These are phyloP conservation scores for Ailanthus altissimus DNA, from an alignment of 345 rosid species.

Conservation along the genomic window DNA sequence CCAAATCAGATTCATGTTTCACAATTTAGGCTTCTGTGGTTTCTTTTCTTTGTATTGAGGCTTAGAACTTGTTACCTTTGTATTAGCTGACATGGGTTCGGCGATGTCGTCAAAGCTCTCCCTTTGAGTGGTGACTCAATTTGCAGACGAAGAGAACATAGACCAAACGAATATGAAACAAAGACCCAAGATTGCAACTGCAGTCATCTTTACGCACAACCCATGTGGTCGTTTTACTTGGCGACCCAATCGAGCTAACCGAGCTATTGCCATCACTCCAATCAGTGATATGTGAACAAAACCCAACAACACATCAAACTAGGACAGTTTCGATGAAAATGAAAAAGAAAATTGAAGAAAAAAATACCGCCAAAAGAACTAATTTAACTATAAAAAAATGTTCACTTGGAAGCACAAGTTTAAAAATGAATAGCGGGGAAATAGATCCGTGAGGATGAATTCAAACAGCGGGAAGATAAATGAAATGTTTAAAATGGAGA, in stretches of 20 bases:
- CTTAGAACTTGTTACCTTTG: slow-evolving; percentile 28
- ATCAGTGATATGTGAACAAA: slow-evolving; percentile 9
- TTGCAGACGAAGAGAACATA: slow-evolving; percentile 62
- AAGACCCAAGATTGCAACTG: slow-evolving; percentile 73
- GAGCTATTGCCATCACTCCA: slow-evolving; percentile 57
- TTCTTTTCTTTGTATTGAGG: slow-evolving; percentile 23
- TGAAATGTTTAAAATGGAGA: background rate
- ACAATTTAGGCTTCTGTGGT: slow-evolving; percentile 31
- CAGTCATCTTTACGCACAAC: slow-evolving; percentile 66
- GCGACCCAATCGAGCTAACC: slow-evolving; percentile 69
- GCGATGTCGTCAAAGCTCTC: slow-evolving; percentile 90
- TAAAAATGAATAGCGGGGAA: slow-evolving; percentile 1
- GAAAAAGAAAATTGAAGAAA: background rate
- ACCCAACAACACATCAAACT: slow-evolving; percentile 12
- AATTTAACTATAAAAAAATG: background rate
- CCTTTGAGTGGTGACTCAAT: slow-evolving; percentile 63
- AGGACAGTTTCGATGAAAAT: background rate
- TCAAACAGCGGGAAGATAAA: slow-evolving; percentile 7
- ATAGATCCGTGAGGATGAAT: slow-evolving; percentile 3
- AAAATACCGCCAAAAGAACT: background rate
- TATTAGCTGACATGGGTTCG: slow-evolving; percentile 61
- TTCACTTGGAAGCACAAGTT: background rate
- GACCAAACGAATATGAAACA: slow-evolving; percentile 88
- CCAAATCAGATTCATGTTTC: slow-evolving; percentile 40
- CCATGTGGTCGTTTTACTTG: slow-evolving; percentile 77